Evolutionary conservation across 768 basidiomycete genomes (phyloP).

Genomic region (Kwoniella dejecticola): DNA sequence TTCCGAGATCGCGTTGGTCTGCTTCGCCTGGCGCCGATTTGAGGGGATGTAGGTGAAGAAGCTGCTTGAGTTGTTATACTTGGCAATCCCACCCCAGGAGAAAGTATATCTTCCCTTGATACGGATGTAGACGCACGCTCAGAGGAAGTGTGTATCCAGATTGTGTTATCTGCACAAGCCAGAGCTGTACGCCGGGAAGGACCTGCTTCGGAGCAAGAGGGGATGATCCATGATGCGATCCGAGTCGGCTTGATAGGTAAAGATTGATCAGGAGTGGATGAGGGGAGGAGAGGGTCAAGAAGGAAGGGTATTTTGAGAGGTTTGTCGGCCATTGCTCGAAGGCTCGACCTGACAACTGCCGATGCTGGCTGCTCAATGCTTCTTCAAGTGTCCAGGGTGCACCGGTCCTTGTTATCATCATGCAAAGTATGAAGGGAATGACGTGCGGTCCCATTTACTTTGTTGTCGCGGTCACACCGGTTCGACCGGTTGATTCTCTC

Average conservation of each 20-base stretch:
- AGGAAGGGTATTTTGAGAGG: slow-evolving; percentile 33
- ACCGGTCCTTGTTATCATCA: too few relatives aligned
- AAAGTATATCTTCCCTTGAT: slow-evolving; percentile 2
- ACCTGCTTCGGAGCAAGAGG: slow-evolving; percentile 17
- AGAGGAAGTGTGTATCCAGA: slow-evolving; percentile 32
- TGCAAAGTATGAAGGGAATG: slow-evolving; percentile 1
- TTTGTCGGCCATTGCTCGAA: slow-evolving; percentile 11
- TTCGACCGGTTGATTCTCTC: not conserved
- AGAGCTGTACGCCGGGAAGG: slow-evolving; percentile 31
- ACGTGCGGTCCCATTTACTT: not conserved
- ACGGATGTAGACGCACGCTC: not conserved
- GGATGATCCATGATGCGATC: slow-evolving; percentile 31
- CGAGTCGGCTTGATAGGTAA: slow-evolving; percentile 38
- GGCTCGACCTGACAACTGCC: not conserved
- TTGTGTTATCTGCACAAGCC: slow-evolving; percentile 34
- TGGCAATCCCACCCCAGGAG: slow-evolving; percentile 11
- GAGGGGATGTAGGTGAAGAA: slow-evolving; percentile 8
- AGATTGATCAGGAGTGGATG: not conserved
- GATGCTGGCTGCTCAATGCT: too few relatives aligned
- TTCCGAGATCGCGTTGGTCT: slow-evolving; percentile 3
- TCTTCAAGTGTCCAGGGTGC: too few relatives aligned
- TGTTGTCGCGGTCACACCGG: not conserved
- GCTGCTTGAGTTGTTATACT: slow-evolving; percentile 8
- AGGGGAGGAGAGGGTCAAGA: slow-evolving; percentile 13
- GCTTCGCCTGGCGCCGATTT: slow-evolving; percentile 7